phyloP scores from a whole-genome alignment of 2,329 filamentous ascomycete species.

The Beauveria pseudobassiana region DNA sequence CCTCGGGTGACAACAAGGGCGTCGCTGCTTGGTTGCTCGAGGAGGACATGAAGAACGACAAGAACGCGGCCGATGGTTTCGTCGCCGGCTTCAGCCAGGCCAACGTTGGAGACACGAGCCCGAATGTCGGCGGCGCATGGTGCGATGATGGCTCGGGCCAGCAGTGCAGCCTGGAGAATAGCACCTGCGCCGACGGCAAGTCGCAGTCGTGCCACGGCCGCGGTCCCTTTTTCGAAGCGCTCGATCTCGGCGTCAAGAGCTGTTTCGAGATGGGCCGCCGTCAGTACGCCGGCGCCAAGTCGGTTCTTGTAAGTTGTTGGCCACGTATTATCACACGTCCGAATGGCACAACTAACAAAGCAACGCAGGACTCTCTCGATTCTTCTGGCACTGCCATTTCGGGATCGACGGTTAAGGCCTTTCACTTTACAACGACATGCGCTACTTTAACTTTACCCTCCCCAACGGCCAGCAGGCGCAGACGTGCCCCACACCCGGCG shows the following conservation, averaged over 20 bases:
- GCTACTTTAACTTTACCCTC: conserved; percentile 64
- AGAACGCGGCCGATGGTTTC: conserved; percentile 56
- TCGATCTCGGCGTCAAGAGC: conserved; percentile 65
- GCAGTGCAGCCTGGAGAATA: conserved; percentile 69
- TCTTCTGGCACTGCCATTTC: conserved; percentile 41
- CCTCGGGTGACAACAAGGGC: conserved; percentile 91
- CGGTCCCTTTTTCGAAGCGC: conserved; percentile 58
- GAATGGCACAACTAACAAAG: neutral
- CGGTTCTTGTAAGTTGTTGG: conserved; percentile 28
- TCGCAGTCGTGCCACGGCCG: conserved; percentile 66
- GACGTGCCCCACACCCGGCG: conserved; percentile 81
- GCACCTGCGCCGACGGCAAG: conserved; percentile 68
- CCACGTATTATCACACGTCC: too few species aligned
- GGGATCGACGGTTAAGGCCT: conserved; percentile 64
- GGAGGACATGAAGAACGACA: conserved; percentile 49
- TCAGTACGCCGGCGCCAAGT: conserved; percentile 56
- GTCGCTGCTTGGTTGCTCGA: conserved; percentile 84
- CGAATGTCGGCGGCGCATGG: conserved; percentile 80
- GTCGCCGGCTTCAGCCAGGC: conserved; percentile 90
- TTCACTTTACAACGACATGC: conserved; percentile 82
- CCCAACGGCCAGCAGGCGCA: conserved; percentile 62
- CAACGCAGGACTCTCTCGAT: conserved; percentile 46
- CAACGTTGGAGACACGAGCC: conserved; percentile 84
- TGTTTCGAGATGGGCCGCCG: conserved; percentile 69
- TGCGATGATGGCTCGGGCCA: conserved; percentile 77